Evolutionary conservation across 257 asterid genomes (phyloP).

Genomic region (Solanum habrochaites): DNA sequence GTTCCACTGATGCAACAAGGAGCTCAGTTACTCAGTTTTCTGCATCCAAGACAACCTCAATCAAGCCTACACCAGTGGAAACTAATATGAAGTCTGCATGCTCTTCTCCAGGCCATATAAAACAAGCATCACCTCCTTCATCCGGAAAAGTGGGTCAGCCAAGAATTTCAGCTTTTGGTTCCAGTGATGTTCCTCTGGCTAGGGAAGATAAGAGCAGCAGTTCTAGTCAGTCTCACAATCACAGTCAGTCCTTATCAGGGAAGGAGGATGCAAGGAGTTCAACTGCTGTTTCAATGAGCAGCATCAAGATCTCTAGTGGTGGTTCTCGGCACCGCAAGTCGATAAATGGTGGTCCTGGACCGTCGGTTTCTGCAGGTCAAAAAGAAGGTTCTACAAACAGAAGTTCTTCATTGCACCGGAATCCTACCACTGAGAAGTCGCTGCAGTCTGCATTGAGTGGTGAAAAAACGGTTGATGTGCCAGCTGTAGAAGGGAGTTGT

Average conservation of each 20-base stretch:
- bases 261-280: constrained; percentile 36
- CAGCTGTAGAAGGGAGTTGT: constrained; percentile 13
- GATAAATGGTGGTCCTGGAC: constrained; percentile 12
- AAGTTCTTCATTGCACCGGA: constrained; percentile 14
- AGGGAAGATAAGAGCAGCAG: constrained; percentile 39
- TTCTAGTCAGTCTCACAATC: constrained; percentile 32
- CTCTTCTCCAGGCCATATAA: constrained; percentile 26
- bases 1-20: constrained; percentile 25
- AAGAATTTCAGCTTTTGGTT: constrained; percentile 16
- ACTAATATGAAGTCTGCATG: constrained; percentile 21
- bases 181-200: constrained; percentile 17
- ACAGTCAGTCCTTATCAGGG: constrained; percentile 12
- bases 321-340: constrained; percentile 20
- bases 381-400: constrained; percentile 22
- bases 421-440: constrained; percentile 19
- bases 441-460: constrained; percentile 14
- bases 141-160: constrained; percentile 31
- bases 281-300: constrained; percentile 15
- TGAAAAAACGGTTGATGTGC: constrained; percentile 15
- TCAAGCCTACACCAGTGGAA: constrained; percentile 30
- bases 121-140: constrained; percentile 22
- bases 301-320: constrained; percentile 17
- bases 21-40: constrained; percentile 24
- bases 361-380: constrained; percentile 17
- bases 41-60: constrained; percentile 20